Evolutionary conservation across 2,329 filamentous ascomycete genomes (phyloP), one percentile per base, ranked within the genome.

Genomic region (Alternaria tenuissima): DNA sequence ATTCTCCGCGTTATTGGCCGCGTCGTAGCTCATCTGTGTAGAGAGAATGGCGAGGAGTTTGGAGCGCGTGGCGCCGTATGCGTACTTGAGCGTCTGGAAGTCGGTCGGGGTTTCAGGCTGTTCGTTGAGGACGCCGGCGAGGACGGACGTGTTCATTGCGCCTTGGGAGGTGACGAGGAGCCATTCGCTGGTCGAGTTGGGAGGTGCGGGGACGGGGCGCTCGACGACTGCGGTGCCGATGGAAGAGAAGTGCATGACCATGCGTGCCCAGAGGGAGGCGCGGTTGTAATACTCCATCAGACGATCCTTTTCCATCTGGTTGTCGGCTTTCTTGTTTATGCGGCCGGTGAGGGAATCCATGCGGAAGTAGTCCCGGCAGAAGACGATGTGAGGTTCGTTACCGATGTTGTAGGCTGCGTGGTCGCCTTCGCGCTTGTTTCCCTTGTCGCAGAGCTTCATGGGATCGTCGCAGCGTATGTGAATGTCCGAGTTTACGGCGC

Each of bases 401-500:
- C 73, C 75, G 36, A 78, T 73, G 57, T 76, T 76, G 59, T 77
- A 78, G 22, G 72, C 71, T 2, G 65, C 59, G 52, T 76, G 75
- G 26, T 66, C 66, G 18, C 74, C 75, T 22, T 76, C 71, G 44
- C 67, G 71, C 39, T 62, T 66, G 34, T 70, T 73, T 8, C 72
- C 72, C 12, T 61, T 62, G 7, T 65, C 53, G 56, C 74, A 78
- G 3, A 70, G 58, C 5, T 64, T 36, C 52, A 71, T 68, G 26
- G 75, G 76, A 53, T 78, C 75, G 42, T 77, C 75, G 62, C 76
- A 78, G 20, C 75, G 67, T 2, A 77, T 65, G 52, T 76, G 73
- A 18, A 78, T 69, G 55, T 77, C 72, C 1, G 71, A 65, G 41
- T 74, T 77, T 8, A 57, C 49, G 8, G 65, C 66, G 1, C 60